Evolutionary conservation across 331 rosid genomes (phyloP).

Genomic region (Malus hybrid): DNA sequence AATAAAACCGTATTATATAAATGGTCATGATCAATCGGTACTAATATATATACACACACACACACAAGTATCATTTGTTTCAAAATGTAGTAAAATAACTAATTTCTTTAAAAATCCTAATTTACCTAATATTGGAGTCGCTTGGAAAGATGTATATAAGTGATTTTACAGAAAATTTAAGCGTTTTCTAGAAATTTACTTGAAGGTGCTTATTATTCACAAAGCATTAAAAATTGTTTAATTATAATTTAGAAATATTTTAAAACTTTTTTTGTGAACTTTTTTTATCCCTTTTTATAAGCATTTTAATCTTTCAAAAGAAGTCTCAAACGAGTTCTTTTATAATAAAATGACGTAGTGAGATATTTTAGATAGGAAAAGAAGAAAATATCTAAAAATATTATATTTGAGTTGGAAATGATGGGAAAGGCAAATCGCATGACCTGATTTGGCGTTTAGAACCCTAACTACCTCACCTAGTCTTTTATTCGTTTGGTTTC

Average conservation of each 20-base stretch:
- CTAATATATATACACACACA: neutral
- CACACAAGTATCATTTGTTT: neutral
- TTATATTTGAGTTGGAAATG: constrained; percentile 61
- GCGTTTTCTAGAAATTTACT: too few species aligned
- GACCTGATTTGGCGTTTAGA: constrained; percentile 48
- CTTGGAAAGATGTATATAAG: too few species aligned
- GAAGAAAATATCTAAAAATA: neutral
- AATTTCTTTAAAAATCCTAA: neutral
- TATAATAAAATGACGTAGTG: too few species aligned
- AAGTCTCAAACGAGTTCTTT: too few species aligned
- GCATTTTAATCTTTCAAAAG: too few species aligned
- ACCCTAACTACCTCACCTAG: constrained; percentile 49
- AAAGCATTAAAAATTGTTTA: too few species aligned
- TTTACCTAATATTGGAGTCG: too few species aligned
- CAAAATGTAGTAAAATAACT: neutral
- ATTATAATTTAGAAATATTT: too few species aligned
- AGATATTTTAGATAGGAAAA: neutral
- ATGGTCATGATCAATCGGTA: neutral
- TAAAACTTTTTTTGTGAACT: too few species aligned
- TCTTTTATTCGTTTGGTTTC: constrained; percentile 35
- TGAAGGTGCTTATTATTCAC: too few species aligned
- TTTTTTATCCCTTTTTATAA: neutral
- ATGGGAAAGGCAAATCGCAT: constrained; percentile 71
- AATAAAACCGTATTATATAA: neutral
- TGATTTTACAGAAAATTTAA: too few species aligned